phyloP scores from a whole-genome alignment of 306 rosid species.

The Crotalaria pallida region DNA sequence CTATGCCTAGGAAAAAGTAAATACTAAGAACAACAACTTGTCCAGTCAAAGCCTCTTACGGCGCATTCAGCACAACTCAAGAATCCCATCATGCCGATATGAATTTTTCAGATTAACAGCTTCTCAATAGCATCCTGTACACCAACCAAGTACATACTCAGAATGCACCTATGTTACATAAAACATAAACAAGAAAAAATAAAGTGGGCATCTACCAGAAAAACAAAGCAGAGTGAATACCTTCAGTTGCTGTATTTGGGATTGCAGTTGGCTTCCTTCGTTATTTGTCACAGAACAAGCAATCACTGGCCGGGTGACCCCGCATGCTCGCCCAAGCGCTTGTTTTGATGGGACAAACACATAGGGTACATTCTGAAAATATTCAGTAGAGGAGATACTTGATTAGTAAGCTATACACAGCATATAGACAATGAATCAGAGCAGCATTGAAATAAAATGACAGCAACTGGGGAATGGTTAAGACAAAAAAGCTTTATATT shows the following conservation, averaged over 20 bases:
- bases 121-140: slow-evolving; percentile 92
- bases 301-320: slow-evolving; percentile 81
- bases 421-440: too few species aligned
- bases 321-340: slow-evolving; percentile 93
- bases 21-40: slow-evolving; percentile 18
- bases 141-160: background rate
- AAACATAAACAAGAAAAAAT: too few species aligned
- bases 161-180: too few species aligned
- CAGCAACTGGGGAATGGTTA: too few species aligned
- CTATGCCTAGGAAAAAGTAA: too few species aligned
- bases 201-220: background rate
- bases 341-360: slow-evolving; percentile 90
- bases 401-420: background rate
- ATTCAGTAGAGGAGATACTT: background rate
- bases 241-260: slow-evolving; percentile 83
- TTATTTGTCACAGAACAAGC: slow-evolving; percentile 86
- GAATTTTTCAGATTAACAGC: slow-evolving; percentile 56
- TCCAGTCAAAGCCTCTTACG: slow-evolving; percentile 86
- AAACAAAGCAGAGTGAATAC: slow-evolving; percentile 28
- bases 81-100: slow-evolving; percentile 74
- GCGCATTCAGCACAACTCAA: slow-evolving; percentile 41
- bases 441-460: too few species aligned
- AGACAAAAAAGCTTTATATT: too few species aligned
- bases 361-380: slow-evolving; percentile 68
- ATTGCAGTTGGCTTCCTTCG: slow-evolving; percentile 88